Evolutionary conservation across 805 yeast genomes (phyloP), one percentile per base, ranked within the genome.

Genomic region (Starmerella riodocensis): DNA sequence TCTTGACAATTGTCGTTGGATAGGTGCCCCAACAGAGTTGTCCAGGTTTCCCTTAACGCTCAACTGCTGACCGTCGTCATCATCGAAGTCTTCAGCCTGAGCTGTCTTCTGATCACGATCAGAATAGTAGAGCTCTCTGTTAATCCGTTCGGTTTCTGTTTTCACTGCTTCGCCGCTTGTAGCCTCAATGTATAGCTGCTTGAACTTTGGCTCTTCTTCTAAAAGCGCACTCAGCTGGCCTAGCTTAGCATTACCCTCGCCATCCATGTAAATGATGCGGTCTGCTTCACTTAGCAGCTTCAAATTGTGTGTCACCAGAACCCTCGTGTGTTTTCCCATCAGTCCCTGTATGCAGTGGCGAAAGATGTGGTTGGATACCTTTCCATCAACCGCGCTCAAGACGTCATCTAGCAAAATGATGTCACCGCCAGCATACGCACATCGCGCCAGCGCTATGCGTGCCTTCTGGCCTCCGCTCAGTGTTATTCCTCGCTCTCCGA

Each of bases 391-490:
- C 3, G 94, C 94, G 63, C 84, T 74, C 43, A 84, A 63, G 7
- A 82, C 85, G 56, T 83, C 94, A 54, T 83, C 94, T 40, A 83
- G 60, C 34, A 83, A 57, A 12, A 80, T 62, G 29, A 80, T 71
- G 46, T 79, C 84, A 16, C 70, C 65, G 29, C 71, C 66, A 17
- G 73, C 70, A 51, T 83, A 83, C 1, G 78, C 83, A 2, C 91
- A 80, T 50, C 94, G 69, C 1, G 94, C 94, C 37, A 83, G 63
- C 51, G 75, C 76, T 46, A 83, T 75, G 56, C 94, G 71, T 0
- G 93, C 91, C 62, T 83, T 84, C 56, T 83, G 94, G 36, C 94
- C 94, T 37, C 94, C 94, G 8, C 91, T 79, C 32, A 83, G 61
- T 0, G 91, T 84, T 41, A 84, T 78, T 51, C 94, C 94, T 47